Conservation (phyloP, 495 filamentous ascomycete genomes). For the Chaetomium fimeti region DNA sequence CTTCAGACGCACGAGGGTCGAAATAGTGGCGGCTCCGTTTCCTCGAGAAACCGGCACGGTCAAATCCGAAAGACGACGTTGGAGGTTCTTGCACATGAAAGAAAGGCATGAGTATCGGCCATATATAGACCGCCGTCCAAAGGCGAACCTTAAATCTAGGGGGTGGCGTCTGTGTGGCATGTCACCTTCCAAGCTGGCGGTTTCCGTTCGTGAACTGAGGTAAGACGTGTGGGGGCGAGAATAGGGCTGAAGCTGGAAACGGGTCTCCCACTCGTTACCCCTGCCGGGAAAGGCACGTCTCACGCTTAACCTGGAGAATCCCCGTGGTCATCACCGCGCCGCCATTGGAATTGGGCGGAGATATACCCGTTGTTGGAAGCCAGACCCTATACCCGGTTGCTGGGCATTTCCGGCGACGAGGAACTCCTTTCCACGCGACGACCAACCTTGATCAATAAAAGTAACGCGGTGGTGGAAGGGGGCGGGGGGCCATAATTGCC, state of each 20-base stretch:
- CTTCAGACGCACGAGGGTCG: not conserved
- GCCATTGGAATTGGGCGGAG: not conserved
- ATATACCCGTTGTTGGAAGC: not conserved
- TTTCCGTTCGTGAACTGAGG: not conserved
- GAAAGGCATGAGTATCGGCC: not conserved
- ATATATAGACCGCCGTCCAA: not conserved
- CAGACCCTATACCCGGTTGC: not conserved
- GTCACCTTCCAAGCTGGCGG: not conserved
- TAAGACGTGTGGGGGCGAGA: not conserved
- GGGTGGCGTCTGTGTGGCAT: not conserved
- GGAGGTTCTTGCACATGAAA: no score
- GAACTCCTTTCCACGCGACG: not conserved
- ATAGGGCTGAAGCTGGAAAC: constrained; percentile 2
- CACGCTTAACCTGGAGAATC: not conserved
- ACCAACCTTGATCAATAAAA: not conserved
- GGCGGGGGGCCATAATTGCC: no score
- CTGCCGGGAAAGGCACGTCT: not conserved
- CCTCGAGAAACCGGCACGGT: not conserved
- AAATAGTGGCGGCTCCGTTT: not conserved
- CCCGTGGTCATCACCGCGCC: not conserved
- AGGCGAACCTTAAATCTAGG: not conserved
- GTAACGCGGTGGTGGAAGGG: not conserved
- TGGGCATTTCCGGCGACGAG: not conserved
- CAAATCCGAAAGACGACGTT: not conserved
- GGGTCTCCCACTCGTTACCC: not conserved